Percentiles rank a stretch among this genome's conserved stretches.
Evolutionary conservation across 1,284 basidiomycete genomes (phyloP).

Genomic region (Flammula alnicola): DNA sequence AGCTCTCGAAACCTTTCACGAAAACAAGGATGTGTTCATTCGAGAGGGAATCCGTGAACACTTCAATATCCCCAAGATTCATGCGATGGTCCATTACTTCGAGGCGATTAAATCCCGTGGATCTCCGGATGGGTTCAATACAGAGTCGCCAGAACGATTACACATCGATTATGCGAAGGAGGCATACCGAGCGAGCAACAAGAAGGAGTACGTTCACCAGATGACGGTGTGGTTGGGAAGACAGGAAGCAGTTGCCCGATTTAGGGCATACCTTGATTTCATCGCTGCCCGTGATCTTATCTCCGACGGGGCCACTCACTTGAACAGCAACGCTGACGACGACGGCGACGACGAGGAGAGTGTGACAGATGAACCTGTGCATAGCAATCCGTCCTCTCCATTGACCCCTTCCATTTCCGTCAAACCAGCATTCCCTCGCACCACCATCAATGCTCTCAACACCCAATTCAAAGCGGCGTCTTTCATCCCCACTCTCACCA

Average conservation of each 20-base stretch:
- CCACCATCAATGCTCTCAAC: too few relatives aligned
- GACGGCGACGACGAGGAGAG: too few relatives aligned
- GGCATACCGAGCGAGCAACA: conserved; percentile 29
- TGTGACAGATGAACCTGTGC: too few relatives aligned
- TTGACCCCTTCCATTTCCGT: too few relatives aligned
- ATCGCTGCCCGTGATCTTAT: too few relatives aligned
- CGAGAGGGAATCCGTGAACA: conserved; percentile 17
- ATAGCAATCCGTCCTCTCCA: too few relatives aligned
- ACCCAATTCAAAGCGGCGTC: too few relatives aligned
- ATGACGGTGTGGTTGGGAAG: conserved; percentile 31
- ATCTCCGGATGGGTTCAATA: conserved; percentile 16
- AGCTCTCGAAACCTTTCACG: conserved; percentile 21
- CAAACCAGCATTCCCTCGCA: too few relatives aligned
- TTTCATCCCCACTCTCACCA: too few relatives aligned
- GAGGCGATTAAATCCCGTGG: conserved; percentile 11
- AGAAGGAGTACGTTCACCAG: conserved; percentile 28
- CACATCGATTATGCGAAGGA: conserved; percentile 20
- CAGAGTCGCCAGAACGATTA: conserved; percentile 12
- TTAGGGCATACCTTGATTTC: conserved; percentile 14
- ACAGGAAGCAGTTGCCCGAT: conserved; percentile 23
- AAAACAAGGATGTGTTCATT: conserved; percentile 22
- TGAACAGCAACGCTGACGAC: too few relatives aligned
- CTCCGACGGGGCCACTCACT: too few relatives aligned
- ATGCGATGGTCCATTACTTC: conserved; percentile 18
- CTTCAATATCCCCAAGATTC: conserved; percentile 46